Base-by-base conservation (phyloP, 495 filamentous ascomycete species). In the Hypoxylon intermedium region DNA sequence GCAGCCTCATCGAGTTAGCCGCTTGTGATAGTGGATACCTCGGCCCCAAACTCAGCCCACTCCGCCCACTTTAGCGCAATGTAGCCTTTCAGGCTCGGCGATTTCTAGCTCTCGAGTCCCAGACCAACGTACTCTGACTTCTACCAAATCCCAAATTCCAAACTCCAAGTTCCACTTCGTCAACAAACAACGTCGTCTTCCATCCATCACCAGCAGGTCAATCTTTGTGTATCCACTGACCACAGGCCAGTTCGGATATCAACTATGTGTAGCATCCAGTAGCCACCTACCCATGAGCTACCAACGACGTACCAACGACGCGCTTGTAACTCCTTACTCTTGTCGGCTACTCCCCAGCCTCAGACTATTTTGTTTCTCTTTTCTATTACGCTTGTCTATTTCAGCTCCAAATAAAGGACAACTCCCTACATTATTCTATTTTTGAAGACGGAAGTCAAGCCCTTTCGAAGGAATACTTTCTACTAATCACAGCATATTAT, bases 41-140 rank as follows among this genome's bases (percentile, higher is more conserved):
- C n/a, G 46, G 33, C 42, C 51, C 58, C 43, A 34, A 61, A 40
- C 34, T 37, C 30, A 33, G 30, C 9, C 30, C n/a, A 31, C 44
- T 55, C 51, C 33, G 46, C 21, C 45, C 58, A 53, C 49, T 48
- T 42, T 60, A 46, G 47, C 56, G 48, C 43, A 37, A 45, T 26
- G 30, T 20, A 41, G 21, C 19, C 19, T 24, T 58, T 58, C 53
- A 49, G 37, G 53, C 33, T 58, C 37, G 40, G 52, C 21, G 34
- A 13, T 51, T 61, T 54, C 52, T 34, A 63, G 47, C 33, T 57
- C 40, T 63, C 53, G 53, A 63, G 48, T 58, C 53, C 48, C 1
- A 13, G n/a, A n/a, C 19, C 33, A 7, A 24, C 18, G 13, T 7
- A n/a, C n/a, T n/a, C n/a, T n/a, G n/a, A n/a, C n/a, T n/a, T n/a